Evolutionary conservation across 2,329 filamentous ascomycete genomes (phyloP), one percentile per base, ranked within the genome.

Genomic region (Sphaerulina musiva): DNA sequence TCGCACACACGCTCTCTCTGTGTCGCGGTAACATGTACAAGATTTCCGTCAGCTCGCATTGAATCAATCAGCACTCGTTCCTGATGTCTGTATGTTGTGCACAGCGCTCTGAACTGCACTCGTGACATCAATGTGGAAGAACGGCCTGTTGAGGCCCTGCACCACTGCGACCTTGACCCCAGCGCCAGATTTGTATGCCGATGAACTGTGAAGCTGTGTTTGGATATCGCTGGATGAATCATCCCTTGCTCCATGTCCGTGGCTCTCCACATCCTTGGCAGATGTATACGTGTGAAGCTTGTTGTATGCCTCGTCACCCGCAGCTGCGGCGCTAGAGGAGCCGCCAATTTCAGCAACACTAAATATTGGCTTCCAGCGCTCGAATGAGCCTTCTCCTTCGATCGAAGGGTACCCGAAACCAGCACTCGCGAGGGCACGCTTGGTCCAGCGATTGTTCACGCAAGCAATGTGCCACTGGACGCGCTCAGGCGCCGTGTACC

Each of bases 381-480:
- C 78, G 62, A 81, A 80, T 6, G 76, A 70, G 11, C 66, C 69
- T 52, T 71, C 74, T 6, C 75, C 76, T 10, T 74, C 64, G 0
- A 78, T 73, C 0, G 83, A 82, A 2, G 89, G 90, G 68, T 86
- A 90, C 1, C 92, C 92, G 66, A 97, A 97, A 10, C 92, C 92
- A 23, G 87, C 92, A 1, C 87, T 83, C 3, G 85, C 86, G 42
- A 97, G 83, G 4, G 89, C 91, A 32, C 90, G 86, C 75, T 95
- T 95, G 23, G 90, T 92, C 92, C 92, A 96, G 54, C 88, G 82
- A 76, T 93, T 96, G 74, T 85, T 90, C 74, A 97, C 87, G 72
- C 84, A 86, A n/a, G 91, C 89, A 59, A 97, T 85, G 72, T 97
- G 93, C 91, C 92, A 97, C 69, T 96, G 89, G 4, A 97, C 91